Percentiles rank a stretch among this genome's conserved stretches.
These are phyloP conservation scores for Phytopythium boreale DNA, from an alignment of 352 stramenopile genomes.

Conservation along the genomic window DNA sequence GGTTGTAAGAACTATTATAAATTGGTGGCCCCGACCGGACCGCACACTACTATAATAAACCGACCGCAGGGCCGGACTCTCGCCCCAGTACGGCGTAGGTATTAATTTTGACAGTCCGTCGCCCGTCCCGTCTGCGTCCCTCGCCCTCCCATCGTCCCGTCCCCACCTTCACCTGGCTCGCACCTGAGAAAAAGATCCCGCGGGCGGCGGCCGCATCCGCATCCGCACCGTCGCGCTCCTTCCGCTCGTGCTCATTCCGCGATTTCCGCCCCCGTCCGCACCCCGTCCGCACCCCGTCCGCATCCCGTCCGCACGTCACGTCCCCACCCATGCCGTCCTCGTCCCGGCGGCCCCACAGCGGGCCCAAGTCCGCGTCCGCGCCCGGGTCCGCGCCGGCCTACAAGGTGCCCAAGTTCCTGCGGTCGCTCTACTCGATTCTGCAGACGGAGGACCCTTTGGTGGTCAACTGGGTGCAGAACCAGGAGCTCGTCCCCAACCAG, in stretches of 20 bases:
- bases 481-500: constrained; percentile 56
- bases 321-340: background rate
- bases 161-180: background rate
- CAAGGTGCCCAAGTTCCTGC: constrained; percentile 83
- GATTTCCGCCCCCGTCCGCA: no score
- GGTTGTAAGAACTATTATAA: no score
- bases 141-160: no score
- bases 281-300: no score
- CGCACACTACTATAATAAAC: no score
- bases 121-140: background rate
- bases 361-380: background rate
- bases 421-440: constrained; percentile 77
- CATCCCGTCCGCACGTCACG: constrained; percentile 1
- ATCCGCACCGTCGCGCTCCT: no score
- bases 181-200: background rate
- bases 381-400: constrained; percentile 16
- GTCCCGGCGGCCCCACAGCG: background rate
- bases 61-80: no score
- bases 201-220: no score
- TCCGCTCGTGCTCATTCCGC: no score
- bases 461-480: constrained; percentile 73
- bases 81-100: no score
- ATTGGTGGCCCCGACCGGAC: no score
- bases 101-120: background rate
- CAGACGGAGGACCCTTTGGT: constrained; percentile 66